Conservation (phyloP, 768 basidiomycete genomes). For the Mycena galericulata region DNA sequence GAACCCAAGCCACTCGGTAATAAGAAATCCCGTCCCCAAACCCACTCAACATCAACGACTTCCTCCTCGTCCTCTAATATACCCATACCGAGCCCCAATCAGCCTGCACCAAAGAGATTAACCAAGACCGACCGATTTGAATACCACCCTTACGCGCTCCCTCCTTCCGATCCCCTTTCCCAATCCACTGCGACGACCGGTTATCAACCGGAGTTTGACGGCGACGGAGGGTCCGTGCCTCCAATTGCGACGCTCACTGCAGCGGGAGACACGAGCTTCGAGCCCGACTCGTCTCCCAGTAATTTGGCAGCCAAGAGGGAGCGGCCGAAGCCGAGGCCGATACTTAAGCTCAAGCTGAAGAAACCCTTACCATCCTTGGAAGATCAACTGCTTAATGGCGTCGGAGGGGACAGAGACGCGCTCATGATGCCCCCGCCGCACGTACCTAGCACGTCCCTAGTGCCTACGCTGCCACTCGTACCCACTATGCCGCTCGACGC, state of each 20-base stretch:
- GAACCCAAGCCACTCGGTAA: neutral
- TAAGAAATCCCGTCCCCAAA: neutral
- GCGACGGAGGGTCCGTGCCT: constrained; percentile 7
- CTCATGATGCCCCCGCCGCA: constrained; percentile 5
- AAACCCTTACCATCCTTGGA: neutral
- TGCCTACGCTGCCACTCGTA: neutral
- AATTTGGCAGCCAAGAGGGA: neutral
- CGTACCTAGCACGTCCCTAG: neutral
- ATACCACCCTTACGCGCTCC: constrained; percentile 14
- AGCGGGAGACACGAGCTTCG: constrained; percentile 20
- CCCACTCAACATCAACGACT: neutral
- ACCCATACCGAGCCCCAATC: constrained; percentile 13
- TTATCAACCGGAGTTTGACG: constrained; percentile 4
- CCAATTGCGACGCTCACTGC: constrained; percentile 24
- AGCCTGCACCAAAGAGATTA: constrained; percentile 7
- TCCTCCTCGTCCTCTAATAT: constrained; percentile 17
- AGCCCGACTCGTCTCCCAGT: constrained; percentile 6
- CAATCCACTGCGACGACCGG: constrained; percentile 20
- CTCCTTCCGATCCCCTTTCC: constrained; percentile 30
- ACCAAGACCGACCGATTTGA: constrained; percentile 1
- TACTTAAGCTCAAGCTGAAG: no score
- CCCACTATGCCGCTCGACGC: no score
- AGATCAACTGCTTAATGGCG: neutral
- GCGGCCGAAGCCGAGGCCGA: neutral
- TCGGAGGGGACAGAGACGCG: neutral